Evolutionary conservation across 2,329 filamentous ascomycete species (phyloP).

Genomic region (Ceratocystis lukuohia): DNA sequence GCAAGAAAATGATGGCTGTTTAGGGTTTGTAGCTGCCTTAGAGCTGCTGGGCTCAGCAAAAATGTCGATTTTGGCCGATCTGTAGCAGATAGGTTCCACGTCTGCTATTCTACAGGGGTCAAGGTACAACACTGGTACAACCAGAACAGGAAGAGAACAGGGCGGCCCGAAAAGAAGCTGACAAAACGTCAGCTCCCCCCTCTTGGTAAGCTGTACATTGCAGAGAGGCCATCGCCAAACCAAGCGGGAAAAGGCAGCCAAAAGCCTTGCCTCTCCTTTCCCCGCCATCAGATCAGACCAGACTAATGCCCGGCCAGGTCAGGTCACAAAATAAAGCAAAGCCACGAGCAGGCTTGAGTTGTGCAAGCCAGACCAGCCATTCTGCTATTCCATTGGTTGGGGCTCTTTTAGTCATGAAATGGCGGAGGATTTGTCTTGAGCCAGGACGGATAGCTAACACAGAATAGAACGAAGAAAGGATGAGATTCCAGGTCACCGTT

Average conservation of each 20-base stretch:
- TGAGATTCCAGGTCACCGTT: too few relatives aligned
- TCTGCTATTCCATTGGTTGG: neutral
- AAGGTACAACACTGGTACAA: neutral
- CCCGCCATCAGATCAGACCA: too few relatives aligned
- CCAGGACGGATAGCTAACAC: too few relatives aligned
- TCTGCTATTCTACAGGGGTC: neutral
- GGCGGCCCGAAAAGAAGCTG: too few relatives aligned
- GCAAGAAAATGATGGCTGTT: neutral
- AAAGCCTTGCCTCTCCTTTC: too few relatives aligned
- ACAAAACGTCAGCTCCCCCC: too few relatives aligned
- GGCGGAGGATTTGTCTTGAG: too few relatives aligned
- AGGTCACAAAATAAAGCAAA: neutral
- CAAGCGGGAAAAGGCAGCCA: too few relatives aligned
- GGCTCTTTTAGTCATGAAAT: neutral
- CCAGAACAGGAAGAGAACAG: neutral
- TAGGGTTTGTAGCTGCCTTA: neutral
- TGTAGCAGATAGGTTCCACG: neutral
- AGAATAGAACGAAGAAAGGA: too few relatives aligned
- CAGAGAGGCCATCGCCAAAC: too few relatives aligned
- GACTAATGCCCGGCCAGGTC: too few relatives aligned
- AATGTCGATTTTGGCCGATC: neutral
- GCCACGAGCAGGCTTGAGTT: neutral
- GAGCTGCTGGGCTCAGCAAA: neutral
- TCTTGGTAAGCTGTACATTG: too few relatives aligned
- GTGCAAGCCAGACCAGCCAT: neutral